A percentile compares a stretch with the other conserved stretches of the same genome.
phyloP scores from a whole-genome alignment of 495 filamentous ascomycete genomes.

The Lophiostoma macrostomum region DNA sequence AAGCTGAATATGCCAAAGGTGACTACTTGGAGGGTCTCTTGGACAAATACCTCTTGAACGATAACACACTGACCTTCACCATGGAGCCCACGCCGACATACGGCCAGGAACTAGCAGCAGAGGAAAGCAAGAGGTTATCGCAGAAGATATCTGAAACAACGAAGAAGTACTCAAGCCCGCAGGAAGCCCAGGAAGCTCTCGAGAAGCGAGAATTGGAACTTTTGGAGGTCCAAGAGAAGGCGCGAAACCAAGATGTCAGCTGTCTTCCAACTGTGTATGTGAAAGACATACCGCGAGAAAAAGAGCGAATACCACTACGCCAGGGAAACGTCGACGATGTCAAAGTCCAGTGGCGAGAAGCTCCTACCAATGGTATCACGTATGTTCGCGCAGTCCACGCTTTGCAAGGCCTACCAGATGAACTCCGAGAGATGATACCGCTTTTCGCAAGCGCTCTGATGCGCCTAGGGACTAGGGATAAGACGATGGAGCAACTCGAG shows the following conservation, averaged over 20 bases:
- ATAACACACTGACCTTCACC: constrained; percentile 83
- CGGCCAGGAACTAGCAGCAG: constrained; percentile 66
- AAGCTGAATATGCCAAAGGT: constrained; percentile 63
- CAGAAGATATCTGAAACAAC: constrained; percentile 67
- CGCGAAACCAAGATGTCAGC: constrained; percentile 76
- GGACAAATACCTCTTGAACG: constrained; percentile 85
- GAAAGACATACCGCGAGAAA: constrained; percentile 77
- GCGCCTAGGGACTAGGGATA: constrained; percentile 81
- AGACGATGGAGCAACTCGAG: constrained; percentile 90
- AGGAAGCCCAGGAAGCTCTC: constrained; percentile 65
- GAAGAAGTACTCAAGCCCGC: constrained; percentile 64
- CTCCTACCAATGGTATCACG: constrained; percentile 90
- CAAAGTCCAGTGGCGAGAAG: constrained; percentile 84
- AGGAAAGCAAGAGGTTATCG: constrained; percentile 69
- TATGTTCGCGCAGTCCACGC: constrained; percentile 89
- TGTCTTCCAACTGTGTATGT: constrained; percentile 85
- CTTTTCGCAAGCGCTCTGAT: constrained; percentile 90
- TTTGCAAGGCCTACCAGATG: constrained; percentile 75
- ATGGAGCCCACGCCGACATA: constrained; percentile 83
- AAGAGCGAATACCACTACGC: constrained; percentile 65
- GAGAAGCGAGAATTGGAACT: constrained; percentile 76
- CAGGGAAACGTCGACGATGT: constrained; percentile 64
- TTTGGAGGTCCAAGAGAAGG: constrained; percentile 74
- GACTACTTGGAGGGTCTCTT: constrained; percentile 80
- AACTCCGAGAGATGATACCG: constrained; percentile 80